Conservation (phyloP, 306 rosid genomes). For the Rosa persica region DNA sequence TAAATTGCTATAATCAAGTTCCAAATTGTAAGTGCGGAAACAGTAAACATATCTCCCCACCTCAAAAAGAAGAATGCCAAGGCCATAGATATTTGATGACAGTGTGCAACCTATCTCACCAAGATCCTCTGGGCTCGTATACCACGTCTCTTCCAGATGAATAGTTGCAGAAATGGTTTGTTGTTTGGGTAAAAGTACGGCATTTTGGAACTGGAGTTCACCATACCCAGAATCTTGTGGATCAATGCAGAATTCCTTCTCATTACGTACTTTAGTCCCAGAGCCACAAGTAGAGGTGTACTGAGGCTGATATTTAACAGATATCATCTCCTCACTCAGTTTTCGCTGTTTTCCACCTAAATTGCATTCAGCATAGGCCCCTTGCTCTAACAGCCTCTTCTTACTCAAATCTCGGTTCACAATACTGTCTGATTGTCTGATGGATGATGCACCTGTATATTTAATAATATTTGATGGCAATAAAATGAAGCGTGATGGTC, state of each 20-base stretch:
- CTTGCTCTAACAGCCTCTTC: constrained; percentile 46
- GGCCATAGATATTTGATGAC: constrained; percentile 63
- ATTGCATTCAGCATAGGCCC: constrained; percentile 23
- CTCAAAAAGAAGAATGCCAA: constrained; percentile 77
- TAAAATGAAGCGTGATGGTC: constrained; percentile 51
- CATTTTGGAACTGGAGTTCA: constrained; percentile 21
- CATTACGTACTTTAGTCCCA: constrained; percentile 12
- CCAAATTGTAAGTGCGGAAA: neutral
- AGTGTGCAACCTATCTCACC: constrained; percentile 37
- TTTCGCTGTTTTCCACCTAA: constrained; percentile 41
- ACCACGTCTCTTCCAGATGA: constrained; percentile 64
- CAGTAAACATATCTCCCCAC: constrained; percentile 32
- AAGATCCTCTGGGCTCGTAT: constrained; percentile 58
- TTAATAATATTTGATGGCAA: constrained; percentile 43
- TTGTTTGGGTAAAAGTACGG: constrained; percentile 25
- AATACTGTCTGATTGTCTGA: constrained; percentile 20
- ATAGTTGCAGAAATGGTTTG: constrained; percentile 14
- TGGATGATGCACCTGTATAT: constrained; percentile 44
- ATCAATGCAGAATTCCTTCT: constrained; percentile 17
- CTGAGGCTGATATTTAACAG: constrained; percentile 30
- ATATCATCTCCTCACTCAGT: constrained; percentile 30
- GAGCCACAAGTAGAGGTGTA: neutral
- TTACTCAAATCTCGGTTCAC: constrained; percentile 17
- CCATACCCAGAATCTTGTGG: constrained; percentile 23
- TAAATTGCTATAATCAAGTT: neutral